Conservation (phyloP, 208 protist species). For the Novymonas esmeraldas region DNA sequence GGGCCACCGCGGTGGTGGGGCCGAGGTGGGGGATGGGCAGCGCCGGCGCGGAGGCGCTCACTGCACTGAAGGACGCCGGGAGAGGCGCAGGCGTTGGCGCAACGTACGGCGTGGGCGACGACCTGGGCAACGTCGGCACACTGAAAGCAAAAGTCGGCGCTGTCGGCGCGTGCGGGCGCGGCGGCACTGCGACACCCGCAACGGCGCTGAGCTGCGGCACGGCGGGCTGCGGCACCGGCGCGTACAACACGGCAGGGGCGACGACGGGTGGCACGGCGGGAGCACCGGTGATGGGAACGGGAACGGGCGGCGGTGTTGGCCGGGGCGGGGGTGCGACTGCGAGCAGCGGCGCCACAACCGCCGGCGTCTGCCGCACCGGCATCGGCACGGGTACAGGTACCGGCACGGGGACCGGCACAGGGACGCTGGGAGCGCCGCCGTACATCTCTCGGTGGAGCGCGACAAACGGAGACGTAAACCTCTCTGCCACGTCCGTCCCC, state of each 20-base stretch:
- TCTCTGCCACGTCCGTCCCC: no score
- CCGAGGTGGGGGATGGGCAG: not conserved
- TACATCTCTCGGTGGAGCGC: slow-evolving; percentile 10
- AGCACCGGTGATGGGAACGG: slow-evolving; percentile 10
- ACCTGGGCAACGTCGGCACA: not conserved
- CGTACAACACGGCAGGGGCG: not conserved
- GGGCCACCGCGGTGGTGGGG: not conserved
- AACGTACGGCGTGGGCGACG: not conserved
- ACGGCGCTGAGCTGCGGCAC: not conserved
- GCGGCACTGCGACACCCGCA: not conserved
- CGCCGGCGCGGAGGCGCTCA: not conserved
- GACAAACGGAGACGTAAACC: no score
- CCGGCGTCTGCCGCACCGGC: slow-evolving; percentile 3
- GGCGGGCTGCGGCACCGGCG: not conserved
- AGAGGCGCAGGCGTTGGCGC: not conserved
- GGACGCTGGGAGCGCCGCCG: not conserved
- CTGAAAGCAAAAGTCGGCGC: not conserved
- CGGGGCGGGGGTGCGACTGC: slow-evolving; percentile 4
- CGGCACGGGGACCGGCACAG: not conserved
- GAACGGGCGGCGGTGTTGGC: slow-evolving; percentile 6
- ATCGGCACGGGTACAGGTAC: slow-evolving; percentile 19
- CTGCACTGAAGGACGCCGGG: not conserved
- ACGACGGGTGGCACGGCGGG: not conserved
- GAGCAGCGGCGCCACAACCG: not conserved
- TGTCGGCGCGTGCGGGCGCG: not conserved